Evolutionary conservation across 176 grass and related monocot species (phyloP).

Genomic region (Musa beccarii): DNA sequence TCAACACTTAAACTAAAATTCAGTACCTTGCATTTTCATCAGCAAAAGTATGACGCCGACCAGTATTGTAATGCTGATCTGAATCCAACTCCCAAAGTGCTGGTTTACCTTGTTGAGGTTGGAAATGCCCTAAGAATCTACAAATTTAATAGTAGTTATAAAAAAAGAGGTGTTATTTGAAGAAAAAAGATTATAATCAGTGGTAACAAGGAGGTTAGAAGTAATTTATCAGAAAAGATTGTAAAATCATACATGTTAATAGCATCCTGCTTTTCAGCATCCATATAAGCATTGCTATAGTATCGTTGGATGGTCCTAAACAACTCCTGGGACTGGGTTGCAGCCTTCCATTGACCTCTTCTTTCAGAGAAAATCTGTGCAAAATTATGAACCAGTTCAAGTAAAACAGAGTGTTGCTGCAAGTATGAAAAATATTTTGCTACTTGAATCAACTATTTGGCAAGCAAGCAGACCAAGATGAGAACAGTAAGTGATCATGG

Average conservation of each 20-base stretch:
- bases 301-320: conserved; percentile 92
- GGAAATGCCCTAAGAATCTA: conserved; percentile 93
- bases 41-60: conserved; percentile 49
- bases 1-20: background rate
- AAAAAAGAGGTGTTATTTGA: background rate
- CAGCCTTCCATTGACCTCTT: conserved; percentile 90
- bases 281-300: conserved; percentile 89
- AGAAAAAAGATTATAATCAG: background rate
- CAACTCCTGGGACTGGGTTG: conserved; percentile 94
- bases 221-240: background rate
- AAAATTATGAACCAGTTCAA: background rate
- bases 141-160: conserved; percentile 4
- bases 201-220: background rate
- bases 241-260: conserved; percentile 81
- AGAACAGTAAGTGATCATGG: too few species aligned
- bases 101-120: conserved; percentile 82
- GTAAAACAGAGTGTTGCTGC: background rate
- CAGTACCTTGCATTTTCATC: conserved; percentile 52
- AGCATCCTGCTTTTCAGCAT: conserved; percentile 96
- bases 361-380: conserved; percentile 85
- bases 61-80: conserved; percentile 90
- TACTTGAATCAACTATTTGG: background rate
- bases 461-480: background rate
- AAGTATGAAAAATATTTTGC: background rate
- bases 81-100: conserved; percentile 89